Conservation (phyloP, 75 land plant genomes). For the Pinus albicaulis region DNA sequence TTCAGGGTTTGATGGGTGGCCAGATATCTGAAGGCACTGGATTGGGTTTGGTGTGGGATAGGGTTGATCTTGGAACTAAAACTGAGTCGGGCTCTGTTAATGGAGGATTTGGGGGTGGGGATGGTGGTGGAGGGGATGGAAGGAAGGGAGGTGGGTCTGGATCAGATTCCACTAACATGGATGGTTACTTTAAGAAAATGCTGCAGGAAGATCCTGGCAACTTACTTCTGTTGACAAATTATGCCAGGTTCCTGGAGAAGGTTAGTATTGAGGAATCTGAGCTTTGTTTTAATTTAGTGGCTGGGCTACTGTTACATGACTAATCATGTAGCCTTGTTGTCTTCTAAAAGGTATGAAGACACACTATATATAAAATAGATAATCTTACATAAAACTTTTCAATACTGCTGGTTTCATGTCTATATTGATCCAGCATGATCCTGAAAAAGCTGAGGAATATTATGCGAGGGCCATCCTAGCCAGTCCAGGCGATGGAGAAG, state of each 20-base stretch:
- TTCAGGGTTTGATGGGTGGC: background rate
- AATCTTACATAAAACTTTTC: too few relatives aligned
- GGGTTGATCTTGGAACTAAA: background rate
- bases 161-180: slow-evolving; percentile 21
- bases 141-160: slow-evolving; percentile 12
- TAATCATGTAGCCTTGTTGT: too few relatives aligned
- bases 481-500: slow-evolving; percentile 43
- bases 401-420: too few relatives aligned
- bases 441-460: slow-evolving; percentile 34
- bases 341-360: too few relatives aligned
- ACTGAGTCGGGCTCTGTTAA: background rate
- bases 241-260: slow-evolving; percentile 58
- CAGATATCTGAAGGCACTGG: background rate
- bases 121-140: slow-evolving; percentile 16
- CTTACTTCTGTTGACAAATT: slow-evolving; percentile 48
- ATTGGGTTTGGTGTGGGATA: background rate
- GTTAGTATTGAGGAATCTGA: slow-evolving; percentile 14
- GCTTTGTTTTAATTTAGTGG: too few relatives aligned
- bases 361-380: too few relatives aligned
- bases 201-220: slow-evolving; percentile 64
- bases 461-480: slow-evolving; percentile 54
- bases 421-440: slow-evolving; percentile 17
- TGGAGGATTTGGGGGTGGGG: slow-evolving; percentile 9
- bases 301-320: too few relatives aligned
- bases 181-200: slow-evolving; percentile 47